Evolutionary conservation across 2,329 filamentous ascomycete species (phyloP), one percentile per base, ranked within the genome.

Genomic region (Talaromyces sp.): DNA sequence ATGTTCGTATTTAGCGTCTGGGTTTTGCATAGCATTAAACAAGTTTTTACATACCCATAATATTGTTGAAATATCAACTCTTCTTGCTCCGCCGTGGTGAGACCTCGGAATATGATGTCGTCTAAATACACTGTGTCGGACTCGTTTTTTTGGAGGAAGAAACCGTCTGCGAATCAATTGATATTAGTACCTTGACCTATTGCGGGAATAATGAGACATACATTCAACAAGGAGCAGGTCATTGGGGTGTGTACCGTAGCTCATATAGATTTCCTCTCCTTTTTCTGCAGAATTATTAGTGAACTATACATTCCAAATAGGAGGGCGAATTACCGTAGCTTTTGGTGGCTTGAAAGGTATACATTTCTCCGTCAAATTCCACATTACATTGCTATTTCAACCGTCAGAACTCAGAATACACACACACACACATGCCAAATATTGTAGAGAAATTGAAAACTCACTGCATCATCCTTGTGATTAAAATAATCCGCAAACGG

Each of bases 401-500:
- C 50, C 27, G 19, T 46, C 46, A 35, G 19, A n/a, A n/a, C n/a
- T n/a, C n/a, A n/a, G n/a, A n/a, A n/a, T n/a, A n/a, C n/a, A n/a
- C n/a, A n/a, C n/a, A n/a, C n/a, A n/a, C n/a, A n/a, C n/a, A n/a
- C n/a, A n/a, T n/a, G n/a, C n/a, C n/a, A n/a, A n/a, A n/a, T n/a
- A n/a, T n/a, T n/a, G n/a, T n/a, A 14, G 27, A 19, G 14, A 31
- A 19, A 68, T 72, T 38, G 67, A 79, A 31, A 19, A 68, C 73
- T 38, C 67, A 79, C 76, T 55, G 74, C 70, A 21, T 74, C 67
- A 68, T 77, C 74, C 7, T 71, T 69, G 68, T 80, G 77, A 65
- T 80, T 79, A 62, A 80, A 79, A 61, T 77, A 79, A 67, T 80
- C 77, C 3, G 76, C 75, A 67, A 79, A 79, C 2, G 77, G 77